Evolutionary conservation across 257 asterid species (phyloP), one percentile per base, ranked within the genome.

Genomic region (Thymus mandschuricus): DNA sequence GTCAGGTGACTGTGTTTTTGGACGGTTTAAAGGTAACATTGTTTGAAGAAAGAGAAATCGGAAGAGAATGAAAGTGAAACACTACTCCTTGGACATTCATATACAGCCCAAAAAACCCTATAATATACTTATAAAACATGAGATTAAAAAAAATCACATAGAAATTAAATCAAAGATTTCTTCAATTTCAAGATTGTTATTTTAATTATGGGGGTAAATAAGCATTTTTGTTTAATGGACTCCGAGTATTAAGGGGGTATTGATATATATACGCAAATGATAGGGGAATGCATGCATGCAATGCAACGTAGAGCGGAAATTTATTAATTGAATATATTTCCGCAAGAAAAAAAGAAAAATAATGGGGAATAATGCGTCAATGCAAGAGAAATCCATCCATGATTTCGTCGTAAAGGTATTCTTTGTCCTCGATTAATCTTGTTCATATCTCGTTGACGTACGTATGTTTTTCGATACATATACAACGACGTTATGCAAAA

Each of bases 391-490:
- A 61, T 87, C 97, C 71, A 80, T 93, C 80, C 92, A 91, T 62
- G 96, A 93, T 7, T 89, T 93, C 77, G 69, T 80, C 41, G 94
- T 85, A 54, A 90, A 92, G 97, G 97, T 21, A 21, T 90, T 66
- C 3, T 3, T 44, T 28, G 10, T 43, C 13, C 49, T 44, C 49
- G 12, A 38, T 38, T 38, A 44, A 44, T 44, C 48, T 43, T 43
- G 6, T 0, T 43, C 11, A 43, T 35, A 35, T 35, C 40, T 35
- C 40, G 40, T 35, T 34, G 38, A 38, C 41, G 41, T 38, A 38
- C 6, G 41, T 3, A 38, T 38, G 41, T 0, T 38, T 38, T 38
- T 4, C 6, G 41, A 21, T 21, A 21, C 21, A 21, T 21, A 21
- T 21, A 21, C 21, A 21, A 21, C 21, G 21, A 21, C 21, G 21